Percentiles rank a stretch among this genome's conserved stretches.
Evolutionary conservation across 2,329 filamentous ascomycete species (phyloP).

Genomic region (Diaporthe sp.): DNA sequence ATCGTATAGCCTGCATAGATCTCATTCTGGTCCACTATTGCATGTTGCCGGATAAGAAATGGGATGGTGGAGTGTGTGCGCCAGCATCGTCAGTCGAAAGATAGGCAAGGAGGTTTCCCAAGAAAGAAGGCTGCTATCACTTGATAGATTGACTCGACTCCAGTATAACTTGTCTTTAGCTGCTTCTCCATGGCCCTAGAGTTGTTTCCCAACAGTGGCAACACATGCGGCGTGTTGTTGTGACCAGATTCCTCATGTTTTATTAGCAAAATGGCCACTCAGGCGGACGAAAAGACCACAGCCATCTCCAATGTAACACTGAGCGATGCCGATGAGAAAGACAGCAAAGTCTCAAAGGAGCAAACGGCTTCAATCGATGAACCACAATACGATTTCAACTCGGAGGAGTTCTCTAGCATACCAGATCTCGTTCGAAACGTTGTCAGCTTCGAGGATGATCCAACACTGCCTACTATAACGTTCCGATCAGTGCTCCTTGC

Average conservation of each 20-base stretch:
- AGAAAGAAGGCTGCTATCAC: not conserved
- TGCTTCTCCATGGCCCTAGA: no score
- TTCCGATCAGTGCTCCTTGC: conserved; percentile 42
- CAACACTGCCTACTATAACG: conserved; percentile 38
- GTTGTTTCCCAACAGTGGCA: not conserved
- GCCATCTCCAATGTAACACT: not conserved
- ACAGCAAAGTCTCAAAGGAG: not conserved
- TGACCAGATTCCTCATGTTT: not conserved
- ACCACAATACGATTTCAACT: conserved; percentile 23
- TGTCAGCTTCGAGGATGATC: conserved; percentile 42
- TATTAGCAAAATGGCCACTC: not conserved
- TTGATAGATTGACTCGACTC: not conserved
- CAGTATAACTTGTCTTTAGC: not conserved
- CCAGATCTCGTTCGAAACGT: conserved; percentile 42
- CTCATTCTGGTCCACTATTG: conserved; percentile 20
- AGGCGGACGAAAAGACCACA: conserved; percentile 1
- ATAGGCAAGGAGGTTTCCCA: not conserved
- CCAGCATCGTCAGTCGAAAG: not conserved
- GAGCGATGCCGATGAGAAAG: not conserved
- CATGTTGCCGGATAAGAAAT: conserved; percentile 21
- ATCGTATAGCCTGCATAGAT: conserved; percentile 4
- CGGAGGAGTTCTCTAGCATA: conserved; percentile 34
- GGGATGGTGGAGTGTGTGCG: not conserved
- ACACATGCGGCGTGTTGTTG: not conserved
- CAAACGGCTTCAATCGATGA: conserved; percentile 22